Evolutionary conservation across 768 basidiomycete species (phyloP).

Genomic region (Boletus tomentosulus): DNA sequence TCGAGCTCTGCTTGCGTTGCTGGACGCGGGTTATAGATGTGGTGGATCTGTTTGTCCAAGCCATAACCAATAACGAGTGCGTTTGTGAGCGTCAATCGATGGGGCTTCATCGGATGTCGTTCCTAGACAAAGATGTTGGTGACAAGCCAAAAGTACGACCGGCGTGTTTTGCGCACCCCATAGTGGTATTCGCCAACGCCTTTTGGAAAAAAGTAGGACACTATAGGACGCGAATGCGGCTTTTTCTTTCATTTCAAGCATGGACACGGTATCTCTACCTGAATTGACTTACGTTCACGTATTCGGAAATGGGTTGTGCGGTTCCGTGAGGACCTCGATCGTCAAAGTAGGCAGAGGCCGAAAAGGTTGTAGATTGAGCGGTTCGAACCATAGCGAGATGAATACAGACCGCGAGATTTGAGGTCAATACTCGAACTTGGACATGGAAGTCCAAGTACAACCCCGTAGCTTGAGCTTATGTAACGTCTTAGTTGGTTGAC

Average conservation of each 20-base stretch:
- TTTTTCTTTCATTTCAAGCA: slow-evolving; percentile 23
- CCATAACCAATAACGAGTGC: slow-evolving; percentile 95
- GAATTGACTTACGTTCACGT: slow-evolving; percentile 56
- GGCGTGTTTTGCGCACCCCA: slow-evolving; percentile 55
- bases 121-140: slow-evolving; percentile 50
- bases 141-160: not conserved
- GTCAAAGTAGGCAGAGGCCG: slow-evolving; percentile 68
- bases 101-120: slow-evolving; percentile 98
- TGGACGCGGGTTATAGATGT: slow-evolving; percentile 82
- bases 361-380: slow-evolving; percentile 55
- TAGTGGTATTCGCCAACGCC: slow-evolving; percentile 95
- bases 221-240: slow-evolving; percentile 58
- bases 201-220: slow-evolving; percentile 95
- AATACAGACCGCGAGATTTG: not conserved
- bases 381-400: slow-evolving; percentile 33
- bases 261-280: not conserved
- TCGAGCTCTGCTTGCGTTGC: slow-evolving; percentile 90
- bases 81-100: slow-evolving; percentile 93
- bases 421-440: not conserved
- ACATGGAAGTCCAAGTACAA: too few species aligned
- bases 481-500: slow-evolving; percentile 1
- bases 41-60: slow-evolving; percentile 90
- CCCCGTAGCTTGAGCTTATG: slow-evolving; percentile 9
- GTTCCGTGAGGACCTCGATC: slow-evolving; percentile 68
- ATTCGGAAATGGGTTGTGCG: slow-evolving; percentile 77